phyloP scores from a whole-genome alignment of 176 grass and related monocot species.

The Hsuehochloa calcarea region DNA sequence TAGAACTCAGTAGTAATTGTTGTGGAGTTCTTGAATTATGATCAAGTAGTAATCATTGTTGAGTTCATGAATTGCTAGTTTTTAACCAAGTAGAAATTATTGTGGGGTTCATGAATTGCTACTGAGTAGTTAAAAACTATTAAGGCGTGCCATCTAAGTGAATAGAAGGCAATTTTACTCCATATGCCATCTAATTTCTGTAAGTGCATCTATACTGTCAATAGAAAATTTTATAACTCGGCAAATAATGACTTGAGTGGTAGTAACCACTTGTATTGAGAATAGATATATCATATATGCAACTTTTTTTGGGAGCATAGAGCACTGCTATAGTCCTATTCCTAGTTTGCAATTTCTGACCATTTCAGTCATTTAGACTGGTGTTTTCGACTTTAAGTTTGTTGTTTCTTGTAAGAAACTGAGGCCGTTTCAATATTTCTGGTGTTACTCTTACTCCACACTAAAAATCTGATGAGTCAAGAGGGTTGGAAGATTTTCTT shows the following conservation, averaged over 20 bases:
- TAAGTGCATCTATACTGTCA: background rate
- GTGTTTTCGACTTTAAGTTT: background rate
- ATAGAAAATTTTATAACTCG: background rate
- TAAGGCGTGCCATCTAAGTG: background rate
- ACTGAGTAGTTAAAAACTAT: background rate
- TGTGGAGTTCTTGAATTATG: background rate
- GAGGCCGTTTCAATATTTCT: background rate
- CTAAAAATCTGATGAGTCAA: background rate
- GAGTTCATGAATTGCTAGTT: conserved; percentile 7
- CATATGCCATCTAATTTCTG: background rate
- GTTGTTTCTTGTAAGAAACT: conserved; percentile 1
- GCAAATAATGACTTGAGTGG: background rate
- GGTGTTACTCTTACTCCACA: background rate
- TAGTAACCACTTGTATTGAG: background rate
- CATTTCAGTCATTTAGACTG: background rate
- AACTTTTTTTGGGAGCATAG: background rate
- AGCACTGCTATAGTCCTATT: background rate
- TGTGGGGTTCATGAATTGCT: background rate
- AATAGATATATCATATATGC: background rate
- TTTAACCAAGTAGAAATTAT: background rate
- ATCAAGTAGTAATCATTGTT: background rate
- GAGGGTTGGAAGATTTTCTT: background rate
- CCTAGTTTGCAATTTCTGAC: background rate
- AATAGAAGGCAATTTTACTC: background rate
- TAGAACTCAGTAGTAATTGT: background rate